Percentiles rank a stretch among this genome's conserved stretches.
phyloP scores from a whole-genome alignment of 1,139 yeast genomes.

The Diutina siamensis region DNA sequence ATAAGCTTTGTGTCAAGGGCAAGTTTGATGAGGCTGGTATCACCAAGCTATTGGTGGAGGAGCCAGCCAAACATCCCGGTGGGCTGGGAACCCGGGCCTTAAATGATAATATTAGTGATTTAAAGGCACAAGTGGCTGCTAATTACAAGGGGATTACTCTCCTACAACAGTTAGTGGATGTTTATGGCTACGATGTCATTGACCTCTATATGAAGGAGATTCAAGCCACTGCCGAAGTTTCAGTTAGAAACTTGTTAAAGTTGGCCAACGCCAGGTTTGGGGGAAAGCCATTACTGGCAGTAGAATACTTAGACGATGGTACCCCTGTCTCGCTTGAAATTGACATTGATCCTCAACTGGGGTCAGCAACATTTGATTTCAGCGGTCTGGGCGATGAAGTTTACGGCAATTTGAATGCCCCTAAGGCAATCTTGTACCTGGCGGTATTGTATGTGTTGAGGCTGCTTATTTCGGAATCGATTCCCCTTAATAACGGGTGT shows the following conservation, averaged over 20 bases:
- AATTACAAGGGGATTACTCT: constrained; percentile 51
- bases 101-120: constrained; percentile 47
- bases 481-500: constrained; percentile 82
- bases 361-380: constrained; percentile 46
- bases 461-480: constrained; percentile 62
- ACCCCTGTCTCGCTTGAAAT: constrained; percentile 36
- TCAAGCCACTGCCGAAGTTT: constrained; percentile 45
- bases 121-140: constrained; percentile 60
- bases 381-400: constrained; percentile 50
- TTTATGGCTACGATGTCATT: constrained; percentile 39
- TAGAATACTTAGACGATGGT: constrained; percentile 54
- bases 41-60: constrained; percentile 31
- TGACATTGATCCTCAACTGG: constrained; percentile 28
- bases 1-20: constrained; percentile 39
- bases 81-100: constrained; percentile 52
- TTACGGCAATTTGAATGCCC: constrained; percentile 50
- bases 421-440: constrained; percentile 67
- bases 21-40: constrained; percentile 43
- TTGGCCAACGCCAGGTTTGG: constrained; percentile 24
- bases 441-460: constrained; percentile 72
- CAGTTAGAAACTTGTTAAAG: constrained; percentile 36
- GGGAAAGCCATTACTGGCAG: constrained; percentile 28
- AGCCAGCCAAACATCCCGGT: constrained; percentile 45
- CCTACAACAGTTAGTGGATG: constrained; percentile 34
- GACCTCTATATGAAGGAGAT: constrained; percentile 51